Conservation (phyloP, 768 basidiomycete species). For the Leccinum boreale region DNA sequence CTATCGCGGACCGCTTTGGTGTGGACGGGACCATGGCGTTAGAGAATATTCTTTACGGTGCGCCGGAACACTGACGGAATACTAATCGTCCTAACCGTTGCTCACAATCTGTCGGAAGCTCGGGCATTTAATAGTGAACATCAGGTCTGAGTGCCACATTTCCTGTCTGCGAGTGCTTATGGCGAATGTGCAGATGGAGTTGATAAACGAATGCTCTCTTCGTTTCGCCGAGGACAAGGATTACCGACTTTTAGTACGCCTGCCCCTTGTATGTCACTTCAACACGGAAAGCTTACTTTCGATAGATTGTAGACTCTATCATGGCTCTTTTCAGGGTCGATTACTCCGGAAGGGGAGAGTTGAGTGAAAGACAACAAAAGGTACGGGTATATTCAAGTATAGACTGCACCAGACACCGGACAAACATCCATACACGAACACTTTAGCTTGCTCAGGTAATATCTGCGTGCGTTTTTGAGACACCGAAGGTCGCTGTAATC, state of each 20-base stretch:
- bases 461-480: neutral
- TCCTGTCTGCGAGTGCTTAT: slow-evolving; percentile 1
- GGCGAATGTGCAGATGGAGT: slow-evolving; percentile 63
- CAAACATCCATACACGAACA: slow-evolving; percentile 8
- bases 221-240: slow-evolving; percentile 90
- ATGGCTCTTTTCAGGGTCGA: slow-evolving; percentile 97
- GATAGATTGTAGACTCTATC: slow-evolving; percentile 89
- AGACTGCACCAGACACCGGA: neutral
- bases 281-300: slow-evolving; percentile 7
- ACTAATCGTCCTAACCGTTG: neutral
- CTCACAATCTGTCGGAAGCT: slow-evolving; percentile 43
- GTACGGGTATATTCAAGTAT: slow-evolving; percentile 30
- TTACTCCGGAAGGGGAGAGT: slow-evolving; percentile 88
- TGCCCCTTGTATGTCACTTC: neutral
- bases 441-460: slow-evolving; percentile 78
- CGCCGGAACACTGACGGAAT: no score
- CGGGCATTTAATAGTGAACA: slow-evolving; percentile 92
- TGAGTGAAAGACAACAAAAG: slow-evolving; percentile 93
- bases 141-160: slow-evolving; percentile 49
- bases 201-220: slow-evolving; percentile 84
- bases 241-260: slow-evolving; percentile 61
- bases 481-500: neutral
- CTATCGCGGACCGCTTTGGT: slow-evolving; percentile 91
- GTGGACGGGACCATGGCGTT: slow-evolving; percentile 86
- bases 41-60: slow-evolving; percentile 91